Conservation (phyloP, 1,284 basidiomycete species). For the Pholiota adiposa region DNA sequence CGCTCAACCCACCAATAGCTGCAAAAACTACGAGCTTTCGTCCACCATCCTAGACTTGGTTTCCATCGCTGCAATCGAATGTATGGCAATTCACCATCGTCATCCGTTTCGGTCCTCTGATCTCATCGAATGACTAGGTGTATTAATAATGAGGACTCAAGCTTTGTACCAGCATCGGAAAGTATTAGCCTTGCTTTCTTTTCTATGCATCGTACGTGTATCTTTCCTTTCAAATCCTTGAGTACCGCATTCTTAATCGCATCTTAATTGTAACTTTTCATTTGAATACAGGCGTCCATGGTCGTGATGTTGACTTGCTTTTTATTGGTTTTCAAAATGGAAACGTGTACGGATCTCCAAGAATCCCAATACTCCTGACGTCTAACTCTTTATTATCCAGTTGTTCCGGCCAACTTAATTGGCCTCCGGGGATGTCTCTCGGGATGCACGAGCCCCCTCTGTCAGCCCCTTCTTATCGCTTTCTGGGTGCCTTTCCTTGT, state of each 20-base stretch:
- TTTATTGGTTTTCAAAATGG: slow-evolving; percentile 17
- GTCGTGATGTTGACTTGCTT: slow-evolving; percentile 26
- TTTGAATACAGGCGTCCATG: slow-evolving; percentile 18
- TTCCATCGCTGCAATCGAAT: slow-evolving; percentile 25
- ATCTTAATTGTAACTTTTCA: too few relatives aligned
- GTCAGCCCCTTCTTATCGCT: slow-evolving; percentile 25
- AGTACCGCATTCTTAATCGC: too few relatives aligned
- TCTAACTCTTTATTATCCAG: slow-evolving; percentile 8
- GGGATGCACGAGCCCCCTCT: slow-evolving; percentile 25
- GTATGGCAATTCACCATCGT: slow-evolving; percentile 12
- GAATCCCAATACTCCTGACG: neutral
- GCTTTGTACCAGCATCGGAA: slow-evolving; percentile 25
- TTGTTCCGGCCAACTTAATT: slow-evolving; percentile 22
- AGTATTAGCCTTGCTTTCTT: slow-evolving; percentile 16
- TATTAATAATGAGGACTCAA: slow-evolving; percentile 29
- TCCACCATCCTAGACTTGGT: slow-evolving; percentile 26
- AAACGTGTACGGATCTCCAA: slow-evolving; percentile 20
- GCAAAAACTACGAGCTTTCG: slow-evolving; percentile 25
- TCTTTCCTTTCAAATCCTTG: neutral
- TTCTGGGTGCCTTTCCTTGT: slow-evolving; percentile 28
- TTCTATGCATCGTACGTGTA: slow-evolving; percentile 21
- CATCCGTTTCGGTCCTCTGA: neutral
- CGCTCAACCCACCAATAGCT: slow-evolving; percentile 11
- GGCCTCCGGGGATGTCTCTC: slow-evolving; percentile 26
- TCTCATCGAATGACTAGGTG: slow-evolving; percentile 12